These are phyloP conservation scores for Vigna trinervia DNA, from an alignment of 306 rosid genomes.

Conservation along the genomic window DNA sequence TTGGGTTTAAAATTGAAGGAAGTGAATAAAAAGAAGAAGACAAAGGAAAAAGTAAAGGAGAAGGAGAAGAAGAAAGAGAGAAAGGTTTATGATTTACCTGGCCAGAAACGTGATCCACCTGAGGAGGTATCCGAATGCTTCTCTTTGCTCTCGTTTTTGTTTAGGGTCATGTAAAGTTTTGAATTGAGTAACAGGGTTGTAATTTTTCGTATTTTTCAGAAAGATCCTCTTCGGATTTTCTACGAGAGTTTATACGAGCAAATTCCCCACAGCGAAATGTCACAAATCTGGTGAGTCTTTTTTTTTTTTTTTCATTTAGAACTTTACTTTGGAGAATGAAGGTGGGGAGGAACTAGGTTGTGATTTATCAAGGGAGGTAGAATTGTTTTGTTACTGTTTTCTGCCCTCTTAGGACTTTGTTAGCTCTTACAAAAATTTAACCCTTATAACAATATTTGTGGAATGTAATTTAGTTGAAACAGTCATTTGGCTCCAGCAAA, in stretches of 20 bases:
- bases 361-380: background rate
- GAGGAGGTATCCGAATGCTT: constrained; percentile 56
- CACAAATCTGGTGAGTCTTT: constrained; percentile 80
- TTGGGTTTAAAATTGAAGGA: constrained; percentile 50
- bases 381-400: constrained; percentile 14
- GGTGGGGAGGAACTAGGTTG: background rate
- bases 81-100: constrained; percentile 85
- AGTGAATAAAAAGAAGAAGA: constrained; percentile 50
- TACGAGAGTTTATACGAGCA: constrained; percentile 69
- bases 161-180: background rate
- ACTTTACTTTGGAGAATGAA: background rate
- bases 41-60: constrained; percentile 38
- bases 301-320: background rate
- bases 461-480: background rate
- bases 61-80: constrained; percentile 53
- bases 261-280: constrained; percentile 78
- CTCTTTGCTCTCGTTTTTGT: background rate
- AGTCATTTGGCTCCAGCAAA: background rate
- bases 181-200: constrained; percentile 6
- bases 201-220: constrained; percentile 57
- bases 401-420: background rate
- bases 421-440: background rate
- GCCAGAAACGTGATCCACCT: constrained; percentile 92
- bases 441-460: background rate
- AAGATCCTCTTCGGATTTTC: constrained; percentile 80